Evolutionary conservation across 2,329 filamentous ascomycete genomes (phyloP).

Genomic region (Xylariales sp.): DNA sequence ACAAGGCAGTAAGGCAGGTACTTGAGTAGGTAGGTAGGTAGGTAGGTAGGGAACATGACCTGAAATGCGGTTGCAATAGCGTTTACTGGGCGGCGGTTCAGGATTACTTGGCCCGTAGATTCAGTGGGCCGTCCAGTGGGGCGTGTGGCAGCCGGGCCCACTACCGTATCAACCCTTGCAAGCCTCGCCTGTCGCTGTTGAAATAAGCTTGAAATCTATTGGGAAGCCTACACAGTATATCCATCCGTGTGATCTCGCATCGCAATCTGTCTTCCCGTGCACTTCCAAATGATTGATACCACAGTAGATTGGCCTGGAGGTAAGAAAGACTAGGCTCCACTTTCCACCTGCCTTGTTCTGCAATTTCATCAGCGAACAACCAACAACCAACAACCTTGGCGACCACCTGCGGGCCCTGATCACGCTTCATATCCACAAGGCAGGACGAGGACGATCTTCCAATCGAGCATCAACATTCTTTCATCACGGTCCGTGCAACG

Average conservation of each 20-base stretch:
- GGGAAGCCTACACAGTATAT: constrained; percentile 1
- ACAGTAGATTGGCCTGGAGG: neutral
- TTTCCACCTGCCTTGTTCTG: neutral
- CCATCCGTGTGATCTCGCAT: neutral
- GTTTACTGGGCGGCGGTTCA: neutral
- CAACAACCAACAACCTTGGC: too few species aligned
- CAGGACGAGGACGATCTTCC: too few species aligned
- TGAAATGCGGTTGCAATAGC: neutral
- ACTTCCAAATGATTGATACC: neutral
- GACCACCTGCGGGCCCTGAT: too few species aligned
- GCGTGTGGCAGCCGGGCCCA: neutral
- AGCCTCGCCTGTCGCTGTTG: neutral
- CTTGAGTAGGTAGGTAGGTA: too few species aligned
- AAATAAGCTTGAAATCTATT: constrained; percentile 8
- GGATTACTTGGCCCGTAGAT: neutral
- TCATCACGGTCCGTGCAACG: too few species aligned
- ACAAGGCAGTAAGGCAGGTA: too few species aligned
- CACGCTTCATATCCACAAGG: too few species aligned
- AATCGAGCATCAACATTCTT: too few species aligned
- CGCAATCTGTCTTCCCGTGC: neutral
- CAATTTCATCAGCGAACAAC: neutral
- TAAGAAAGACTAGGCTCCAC: neutral
- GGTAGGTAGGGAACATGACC: too few species aligned
- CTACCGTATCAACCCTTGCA: neutral
- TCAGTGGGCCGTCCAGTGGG: neutral